These are phyloP conservation scores for Geranium brycei DNA, from an alignment of 345 rosid species.

Conservation along the genomic window DNA sequence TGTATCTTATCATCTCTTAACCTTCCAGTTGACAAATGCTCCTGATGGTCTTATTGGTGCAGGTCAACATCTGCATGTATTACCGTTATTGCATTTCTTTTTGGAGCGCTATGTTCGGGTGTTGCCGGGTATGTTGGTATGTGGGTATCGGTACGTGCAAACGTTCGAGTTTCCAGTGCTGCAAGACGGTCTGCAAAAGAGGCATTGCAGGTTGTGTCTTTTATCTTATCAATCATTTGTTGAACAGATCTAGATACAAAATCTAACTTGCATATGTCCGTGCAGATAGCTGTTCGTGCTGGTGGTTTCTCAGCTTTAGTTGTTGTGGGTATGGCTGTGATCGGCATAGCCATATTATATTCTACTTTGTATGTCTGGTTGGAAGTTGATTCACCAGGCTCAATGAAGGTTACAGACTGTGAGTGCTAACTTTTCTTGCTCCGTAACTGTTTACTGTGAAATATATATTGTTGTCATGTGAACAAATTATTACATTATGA, in stretches of 20 bases:
- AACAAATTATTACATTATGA: not conserved
- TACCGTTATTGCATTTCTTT: conserved; percentile 87
- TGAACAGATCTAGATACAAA: conserved; percentile 9
- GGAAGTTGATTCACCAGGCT: conserved; percentile 76
- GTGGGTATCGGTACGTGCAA: conserved; percentile 99
- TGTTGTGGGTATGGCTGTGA: conserved; percentile 99
- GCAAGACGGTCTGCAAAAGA: conserved; percentile 99
- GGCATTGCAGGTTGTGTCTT: conserved; percentile 77
- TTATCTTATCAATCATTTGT: conserved; percentile 10
- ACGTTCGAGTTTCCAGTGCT: conserved; percentile 96
- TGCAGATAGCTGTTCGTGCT: conserved; percentile 87
- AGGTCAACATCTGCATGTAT: conserved; percentile 76
- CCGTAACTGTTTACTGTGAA: not conserved
- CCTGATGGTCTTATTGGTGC: conserved; percentile 20
- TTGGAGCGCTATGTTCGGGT: conserved; percentile 95
- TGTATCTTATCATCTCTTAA: conserved; percentile 7
- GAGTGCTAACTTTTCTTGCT: conserved; percentile 25
- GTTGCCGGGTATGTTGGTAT: conserved; percentile 92
- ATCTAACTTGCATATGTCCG: conserved; percentile 17
- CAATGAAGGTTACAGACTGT: conserved; percentile 87
- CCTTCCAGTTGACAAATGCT: conserved; percentile 8
- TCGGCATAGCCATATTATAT: conserved; percentile 90
- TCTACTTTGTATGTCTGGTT: conserved; percentile 84
- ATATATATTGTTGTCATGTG: not conserved
- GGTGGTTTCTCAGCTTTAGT: conserved; percentile 98